phyloP scores from a whole-genome alignment of 2,329 filamentous ascomycete genomes.

The Talaromyces sp. region DNA sequence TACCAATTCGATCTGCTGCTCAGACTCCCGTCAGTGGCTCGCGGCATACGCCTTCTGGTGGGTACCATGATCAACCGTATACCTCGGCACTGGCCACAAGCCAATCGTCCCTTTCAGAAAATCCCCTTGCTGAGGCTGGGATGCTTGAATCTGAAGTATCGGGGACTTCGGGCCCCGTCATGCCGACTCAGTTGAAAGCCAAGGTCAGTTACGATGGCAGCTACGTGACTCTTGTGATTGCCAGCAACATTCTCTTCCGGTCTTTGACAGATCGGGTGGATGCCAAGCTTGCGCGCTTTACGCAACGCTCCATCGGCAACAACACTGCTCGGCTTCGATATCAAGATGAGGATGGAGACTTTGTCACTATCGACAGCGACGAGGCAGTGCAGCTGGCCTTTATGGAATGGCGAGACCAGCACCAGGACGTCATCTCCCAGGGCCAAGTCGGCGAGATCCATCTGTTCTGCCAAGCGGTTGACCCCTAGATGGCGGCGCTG shows the following conservation, averaged over 20 bases:
- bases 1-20: constrained; percentile 64
- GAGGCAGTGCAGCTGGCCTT: constrained; percentile 97
- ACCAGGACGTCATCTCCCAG: constrained; percentile 55
- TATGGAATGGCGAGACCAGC: constrained; percentile 83
- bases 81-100: constrained; percentile 8
- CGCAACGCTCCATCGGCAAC: constrained; percentile 74
- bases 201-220: constrained; percentile 91
- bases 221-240: constrained; percentile 92
- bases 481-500: constrained; percentile 20
- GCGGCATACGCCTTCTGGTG: constrained; percentile 39
- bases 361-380: constrained; percentile 88
- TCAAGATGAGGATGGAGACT: constrained; percentile 86
- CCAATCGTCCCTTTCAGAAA: constrained; percentile 8
- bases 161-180: constrained; percentile 29
- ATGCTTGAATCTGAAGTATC: constrained; percentile 25
- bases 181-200: constrained; percentile 81
- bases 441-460: constrained; percentile 85
- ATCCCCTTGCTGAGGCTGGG: constrained; percentile 4
- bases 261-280: constrained; percentile 94
- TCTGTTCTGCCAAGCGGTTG: constrained; percentile 66
- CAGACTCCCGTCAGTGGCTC: constrained; percentile 62
- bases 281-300: constrained; percentile 84
- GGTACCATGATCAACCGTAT: constrained; percentile 30
- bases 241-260: constrained; percentile 91
- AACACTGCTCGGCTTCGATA: constrained; percentile 85